Evolutionary conservation across 1,139 yeast genomes (phyloP).

Genomic region (Geotrichum aggregatum): DNA sequence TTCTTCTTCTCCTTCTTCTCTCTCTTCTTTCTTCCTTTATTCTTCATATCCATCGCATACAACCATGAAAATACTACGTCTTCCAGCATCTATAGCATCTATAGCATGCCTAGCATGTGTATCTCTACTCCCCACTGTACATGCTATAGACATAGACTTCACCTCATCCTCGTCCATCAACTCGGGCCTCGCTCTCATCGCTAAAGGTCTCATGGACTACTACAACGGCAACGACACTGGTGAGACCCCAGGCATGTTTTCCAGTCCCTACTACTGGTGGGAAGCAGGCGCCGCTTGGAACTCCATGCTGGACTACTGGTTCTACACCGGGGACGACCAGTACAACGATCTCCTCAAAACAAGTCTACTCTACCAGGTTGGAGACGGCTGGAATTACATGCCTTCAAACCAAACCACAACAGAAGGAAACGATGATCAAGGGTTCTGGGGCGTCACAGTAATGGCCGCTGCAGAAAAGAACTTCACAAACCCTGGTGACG

Average conservation of each 20-base stretch:
- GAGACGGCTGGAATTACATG: conserved; percentile 63
- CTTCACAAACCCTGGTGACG: conserved; percentile 57
- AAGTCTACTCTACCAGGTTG: conserved; percentile 63
- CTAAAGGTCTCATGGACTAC: conserved; percentile 58
- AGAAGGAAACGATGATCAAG: conserved; percentile 92
- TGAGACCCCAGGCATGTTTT: conserved; percentile 69
- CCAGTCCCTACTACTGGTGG: conserved; percentile 87
- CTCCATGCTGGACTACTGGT: conserved; percentile 65
- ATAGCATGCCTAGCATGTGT: no score
- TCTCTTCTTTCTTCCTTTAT: neutral
- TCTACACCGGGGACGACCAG: conserved; percentile 59
- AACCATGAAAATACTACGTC: neutral
- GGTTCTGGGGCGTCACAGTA: conserved; percentile 82
- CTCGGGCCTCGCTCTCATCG: conserved; percentile 52
- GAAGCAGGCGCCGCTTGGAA: conserved; percentile 90
- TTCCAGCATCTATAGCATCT: no score
- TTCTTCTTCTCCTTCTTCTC: conserved; percentile 2
- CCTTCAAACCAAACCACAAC: conserved; percentile 71
- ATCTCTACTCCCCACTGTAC: neutral
- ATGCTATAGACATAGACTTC: conserved; percentile 24
- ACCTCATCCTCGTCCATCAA: conserved; percentile 29
- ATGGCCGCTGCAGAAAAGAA: conserved; percentile 81
- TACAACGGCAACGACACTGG: conserved; percentile 54
- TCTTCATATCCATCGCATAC: neutral
- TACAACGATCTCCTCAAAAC: conserved; percentile 52